Evolutionary conservation across 306 rosid species (phyloP), one percentile per base, ranked within the genome.

Genomic region (Luffa aegyptiaca): DNA sequence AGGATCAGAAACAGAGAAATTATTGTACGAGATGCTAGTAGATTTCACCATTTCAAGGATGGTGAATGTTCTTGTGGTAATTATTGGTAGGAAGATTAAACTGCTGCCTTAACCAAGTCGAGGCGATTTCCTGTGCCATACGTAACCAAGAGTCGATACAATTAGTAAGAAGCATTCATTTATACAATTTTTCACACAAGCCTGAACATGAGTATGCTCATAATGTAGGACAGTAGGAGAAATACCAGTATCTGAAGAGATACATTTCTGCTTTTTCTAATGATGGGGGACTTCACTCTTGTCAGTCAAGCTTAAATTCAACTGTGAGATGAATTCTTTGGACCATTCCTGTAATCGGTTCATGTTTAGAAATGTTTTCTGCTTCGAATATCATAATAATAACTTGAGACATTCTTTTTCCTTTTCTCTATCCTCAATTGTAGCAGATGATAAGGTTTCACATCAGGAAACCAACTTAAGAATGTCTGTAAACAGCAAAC

Each of bases 51-150:
- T 87, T 93, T 95, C 76, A 88, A 86, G 83, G 75, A 87, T 44
- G 97, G 97, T 13, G 64, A 70, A 75, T 91, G 97, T 82, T 95
- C 97, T 75, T 93, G 97, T 78, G 88, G 99, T 80, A 90, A 91
- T 82, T 92, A 89, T 83, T 90, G 96, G 97, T 91, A 65, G 85
- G 41, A 26, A 53, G 66, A 51, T 31, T 52, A 5, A 26, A 26
- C 26, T 21, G 51, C 3, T 26, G 31, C 31, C 31, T 3, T 75
- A 37, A 14, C 26, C 37, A 41, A 77, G 65, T 77, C 1, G 39
- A 37, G 33, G 14, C 14, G 56, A 12, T 26, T 42, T 36, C 12
- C 21, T 13, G 58, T 21, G 5, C 46, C 21, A 9, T 10, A 52
- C 7, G 2, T 55, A 11, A 21, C 11, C 68, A 10, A 6, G 0